These are phyloP conservation scores for Petunia axillaris DNA, from an alignment of 257 asterid genomes.

Conservation along the genomic window DNA sequence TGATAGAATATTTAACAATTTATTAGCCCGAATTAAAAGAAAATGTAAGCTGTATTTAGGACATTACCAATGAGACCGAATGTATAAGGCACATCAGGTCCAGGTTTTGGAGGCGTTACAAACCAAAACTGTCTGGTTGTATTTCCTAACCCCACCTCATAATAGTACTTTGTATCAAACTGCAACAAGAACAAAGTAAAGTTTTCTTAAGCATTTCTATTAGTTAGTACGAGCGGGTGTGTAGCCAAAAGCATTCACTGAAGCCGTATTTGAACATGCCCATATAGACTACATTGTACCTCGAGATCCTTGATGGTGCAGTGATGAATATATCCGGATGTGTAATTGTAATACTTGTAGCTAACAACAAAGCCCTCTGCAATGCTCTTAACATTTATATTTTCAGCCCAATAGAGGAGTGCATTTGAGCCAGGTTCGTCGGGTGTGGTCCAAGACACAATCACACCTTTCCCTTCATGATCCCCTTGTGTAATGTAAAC, in stretches of 20 bases:
- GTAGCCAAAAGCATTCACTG: not conserved
- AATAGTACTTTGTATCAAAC: conserved; percentile 64
- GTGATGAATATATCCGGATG: conserved; percentile 75
- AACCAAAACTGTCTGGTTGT: conserved; percentile 55
- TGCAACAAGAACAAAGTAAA: conserved; percentile 33
- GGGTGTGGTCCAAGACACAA: conserved; percentile 68
- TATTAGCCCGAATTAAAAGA: not conserved
- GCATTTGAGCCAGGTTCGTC: conserved; percentile 54
- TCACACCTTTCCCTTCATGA: conserved; percentile 63
- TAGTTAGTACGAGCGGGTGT: not conserved
- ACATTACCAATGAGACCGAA: conserved; percentile 69
- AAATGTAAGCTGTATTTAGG: not conserved
- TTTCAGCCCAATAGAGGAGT: conserved; percentile 54
- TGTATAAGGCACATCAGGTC: conserved; percentile 71
- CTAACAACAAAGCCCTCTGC: conserved; percentile 40
- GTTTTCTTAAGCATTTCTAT: conserved; percentile 2
- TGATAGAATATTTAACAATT: not conserved
- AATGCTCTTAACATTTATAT: conserved; percentile 33
- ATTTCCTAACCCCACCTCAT: conserved; percentile 52
- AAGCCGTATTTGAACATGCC: not conserved
- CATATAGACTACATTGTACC: conserved; percentile 29
- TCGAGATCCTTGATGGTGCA: conserved; percentile 54
- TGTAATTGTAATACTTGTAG: conserved; percentile 59
- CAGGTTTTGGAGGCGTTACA: conserved; percentile 59
- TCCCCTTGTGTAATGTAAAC: conserved; percentile 82